Percentiles rank a stretch among this genome's conserved stretches.
Conservation (phyloP, 768 basidiomycete species). For the Lentinus brumalis region DNA sequence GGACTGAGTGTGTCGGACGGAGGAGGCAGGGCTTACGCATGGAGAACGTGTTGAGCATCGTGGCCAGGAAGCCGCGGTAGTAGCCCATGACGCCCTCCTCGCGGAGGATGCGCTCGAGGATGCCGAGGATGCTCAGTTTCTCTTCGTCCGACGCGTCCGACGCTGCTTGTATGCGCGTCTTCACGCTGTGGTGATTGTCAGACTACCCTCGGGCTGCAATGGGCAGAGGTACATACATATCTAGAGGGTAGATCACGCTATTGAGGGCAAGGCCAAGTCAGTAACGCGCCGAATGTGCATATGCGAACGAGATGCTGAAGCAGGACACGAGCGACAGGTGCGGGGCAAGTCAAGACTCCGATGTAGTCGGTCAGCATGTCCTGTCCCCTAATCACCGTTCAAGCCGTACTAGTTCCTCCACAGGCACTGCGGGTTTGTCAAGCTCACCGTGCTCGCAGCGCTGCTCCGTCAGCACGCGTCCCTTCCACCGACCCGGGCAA, state of each 20-base stretch:
- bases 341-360: no score
- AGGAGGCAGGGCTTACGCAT: constrained; percentile 59
- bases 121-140: constrained; percentile 56
- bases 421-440: no score
- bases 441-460: no score
- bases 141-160: constrained; percentile 47
- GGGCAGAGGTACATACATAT: constrained; percentile 64
- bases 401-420: no score
- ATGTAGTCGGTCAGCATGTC: no score
- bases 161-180: constrained; percentile 91
- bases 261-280: not conserved
- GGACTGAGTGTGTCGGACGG: not conserved
- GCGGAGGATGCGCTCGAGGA: constrained; percentile 71
- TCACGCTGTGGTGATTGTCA: constrained; percentile 56
- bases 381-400: no score
- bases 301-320: not conserved
- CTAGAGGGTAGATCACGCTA: constrained; percentile 92
- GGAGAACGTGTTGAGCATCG: constrained; percentile 98
- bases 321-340: not conserved
- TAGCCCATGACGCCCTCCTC: constrained; percentile 82
- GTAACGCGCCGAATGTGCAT: not conserved
- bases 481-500: no score
- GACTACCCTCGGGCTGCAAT: not conserved
- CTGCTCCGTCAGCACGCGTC: no score
- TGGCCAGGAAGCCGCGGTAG: constrained; percentile 92